A percentile compares a stretch with the other conserved stretches of the same genome.
phyloP scores from a whole-genome alignment of 2,329 filamentous ascomycete genomes.

The Botryotinia globosa region DNA sequence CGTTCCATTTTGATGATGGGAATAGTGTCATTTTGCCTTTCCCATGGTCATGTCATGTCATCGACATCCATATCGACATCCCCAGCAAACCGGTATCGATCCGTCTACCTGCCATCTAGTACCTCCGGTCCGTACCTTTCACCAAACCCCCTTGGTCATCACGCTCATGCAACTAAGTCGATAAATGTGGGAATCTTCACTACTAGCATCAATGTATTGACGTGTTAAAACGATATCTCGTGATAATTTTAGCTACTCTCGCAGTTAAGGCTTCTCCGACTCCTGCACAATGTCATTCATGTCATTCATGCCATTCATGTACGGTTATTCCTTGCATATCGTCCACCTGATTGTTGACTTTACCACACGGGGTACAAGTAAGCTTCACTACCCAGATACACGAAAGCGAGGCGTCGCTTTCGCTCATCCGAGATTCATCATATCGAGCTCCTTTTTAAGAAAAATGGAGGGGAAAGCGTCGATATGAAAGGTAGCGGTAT shows the following conservation, averaged over 20 bases:
- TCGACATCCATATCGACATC: background rate
- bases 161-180: constrained; percentile 2
- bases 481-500: background rate
- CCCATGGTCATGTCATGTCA: background rate
- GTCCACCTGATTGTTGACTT: background rate
- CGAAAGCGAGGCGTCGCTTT: background rate
- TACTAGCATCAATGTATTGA: background rate
- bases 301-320: background rate
- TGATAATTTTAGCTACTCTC: constrained; percentile 6
- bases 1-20: background rate
- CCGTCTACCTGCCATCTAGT: background rate
- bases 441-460: background rate
- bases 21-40: background rate
- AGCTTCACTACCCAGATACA: background rate
- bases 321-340: constrained; percentile 7
- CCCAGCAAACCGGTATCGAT: background rate
- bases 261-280: background rate
- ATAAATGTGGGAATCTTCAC: background rate
- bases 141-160: background rate
- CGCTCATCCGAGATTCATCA: background rate
- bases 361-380: background rate
- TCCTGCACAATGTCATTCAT: constrained; percentile 6
- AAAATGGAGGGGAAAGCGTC: background rate
- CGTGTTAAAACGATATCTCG: background rate
- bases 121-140: background rate